Base-by-base conservation (phyloP, 345 rosid genomes). In the Angophora floribunda region DNA sequence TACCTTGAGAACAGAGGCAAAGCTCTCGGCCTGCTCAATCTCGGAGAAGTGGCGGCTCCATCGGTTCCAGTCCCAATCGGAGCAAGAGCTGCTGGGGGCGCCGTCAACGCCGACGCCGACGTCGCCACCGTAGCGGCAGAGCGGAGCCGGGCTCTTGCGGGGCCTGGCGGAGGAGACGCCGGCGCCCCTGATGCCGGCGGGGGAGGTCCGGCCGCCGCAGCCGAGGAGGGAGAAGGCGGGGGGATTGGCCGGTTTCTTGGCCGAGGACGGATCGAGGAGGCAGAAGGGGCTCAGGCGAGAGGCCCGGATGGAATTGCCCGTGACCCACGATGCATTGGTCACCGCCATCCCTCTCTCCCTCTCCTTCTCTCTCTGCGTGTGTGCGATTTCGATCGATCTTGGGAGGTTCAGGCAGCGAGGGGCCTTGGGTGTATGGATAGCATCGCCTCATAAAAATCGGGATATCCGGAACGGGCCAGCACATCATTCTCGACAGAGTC, bases 1-100 rank as follows among this genome's bases (percentile, higher is more conserved):
- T 63, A 96, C 99, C 97, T 95, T 96, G 89, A 97, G 98, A 61
- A 93, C 95, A 85, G 99, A 96, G 61, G 97, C 95, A 51, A 90
- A 92, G 91, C 93, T 93, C 90, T 97, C 98, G 88, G 96, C 92
- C 88, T 96, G 95, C 61, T 96, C 98, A 87, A 96, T 90, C 89
- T 95, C 98, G 78, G 95, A 90, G 92, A 97, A 96, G 90, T 96
- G 97, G 75, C 97, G 98, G 85, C 87, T 94, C 99, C 99, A 97
- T 51, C 97, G 91, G 93, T 87, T 92, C 99, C 99, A 97, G 92
- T 96, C 99, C 99, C 99, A 97, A 78, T 93, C 94, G 88, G 90
- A 91, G 78, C 91, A 91, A 53, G 96, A 94, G 63, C 75, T 90
- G 30, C 53, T 85, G 28, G n/a, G n/a, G 79, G 55, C 55, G 78